Percentiles rank a stretch among this genome's conserved stretches.
These are phyloP conservation scores for Melanogaster broomeanus DNA, from an alignment of 768 basidiomycete species.

Conservation along the genomic window DNA sequence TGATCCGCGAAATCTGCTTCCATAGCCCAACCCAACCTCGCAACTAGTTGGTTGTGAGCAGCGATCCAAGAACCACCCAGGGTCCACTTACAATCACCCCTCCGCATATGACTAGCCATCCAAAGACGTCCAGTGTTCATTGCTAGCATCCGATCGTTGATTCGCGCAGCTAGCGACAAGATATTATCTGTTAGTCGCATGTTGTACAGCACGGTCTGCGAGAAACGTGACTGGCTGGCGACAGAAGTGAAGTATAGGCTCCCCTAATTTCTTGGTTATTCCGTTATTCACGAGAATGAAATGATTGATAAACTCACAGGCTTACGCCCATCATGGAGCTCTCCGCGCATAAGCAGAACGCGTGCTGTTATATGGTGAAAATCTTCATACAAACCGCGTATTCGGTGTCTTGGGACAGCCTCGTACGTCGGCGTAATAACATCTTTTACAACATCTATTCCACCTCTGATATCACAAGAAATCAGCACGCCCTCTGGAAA, in stretches of 20 bases:
- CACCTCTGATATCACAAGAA: conserved; percentile 26
- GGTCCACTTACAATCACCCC: conserved; percentile 41
- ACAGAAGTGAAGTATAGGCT: conserved; percentile 34
- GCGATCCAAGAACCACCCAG: too few relatives aligned
- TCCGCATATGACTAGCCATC: conserved; percentile 48
- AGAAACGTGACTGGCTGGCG: conserved; percentile 25
- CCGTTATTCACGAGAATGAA: background rate
- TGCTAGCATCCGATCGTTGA: conserved; percentile 34
- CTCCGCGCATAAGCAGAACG: conserved; percentile 42
- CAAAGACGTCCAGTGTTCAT: conserved; percentile 34
- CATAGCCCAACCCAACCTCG: conserved; percentile 35
- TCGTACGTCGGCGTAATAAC: conserved; percentile 36
- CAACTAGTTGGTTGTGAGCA: conserved; percentile 15
- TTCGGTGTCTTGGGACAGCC: conserved; percentile 32
- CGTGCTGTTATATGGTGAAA: conserved; percentile 33
- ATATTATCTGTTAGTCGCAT: conserved; percentile 26
- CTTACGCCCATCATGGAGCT: conserved; percentile 39
- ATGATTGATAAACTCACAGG: conserved; percentile 29
- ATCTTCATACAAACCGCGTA: conserved; percentile 43
- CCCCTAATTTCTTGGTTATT: conserved; percentile 25
- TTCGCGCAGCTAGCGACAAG: conserved; percentile 28
- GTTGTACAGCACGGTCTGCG: conserved; percentile 34
- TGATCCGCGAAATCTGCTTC: conserved; percentile 34
- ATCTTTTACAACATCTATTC: conserved; percentile 40
- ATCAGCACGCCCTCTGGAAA: background rate